Evolutionary conservation across 805 yeast species (phyloP).

Genomic region (Yarrowia sp.): DNA sequence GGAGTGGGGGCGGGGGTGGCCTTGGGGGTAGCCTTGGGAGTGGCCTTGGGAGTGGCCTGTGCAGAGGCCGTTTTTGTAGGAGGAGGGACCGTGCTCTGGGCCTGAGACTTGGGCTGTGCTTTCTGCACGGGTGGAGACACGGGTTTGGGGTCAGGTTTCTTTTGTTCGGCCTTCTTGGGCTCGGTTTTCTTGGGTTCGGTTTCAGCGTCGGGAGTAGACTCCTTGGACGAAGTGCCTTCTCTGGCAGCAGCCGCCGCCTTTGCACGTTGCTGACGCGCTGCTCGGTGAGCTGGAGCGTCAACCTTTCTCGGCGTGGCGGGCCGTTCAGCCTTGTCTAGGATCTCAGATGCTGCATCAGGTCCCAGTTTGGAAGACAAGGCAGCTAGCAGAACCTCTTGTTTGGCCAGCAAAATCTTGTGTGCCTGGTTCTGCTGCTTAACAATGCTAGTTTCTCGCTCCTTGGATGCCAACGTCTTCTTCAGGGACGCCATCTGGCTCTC

Average conservation of each 20-base stretch:
- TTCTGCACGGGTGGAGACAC: not conserved
- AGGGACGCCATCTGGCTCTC: not conserved
- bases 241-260: not conserved
- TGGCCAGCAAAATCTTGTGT: not conserved
- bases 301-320: not conserved
- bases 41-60: not conserved
- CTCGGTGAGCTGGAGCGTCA: not conserved
- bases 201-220: not conserved
- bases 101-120: not conserved
- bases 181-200: not conserved
- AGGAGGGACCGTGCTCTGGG: not conserved
- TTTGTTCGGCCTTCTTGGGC: not conserved
- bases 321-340: not conserved
- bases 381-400: not conserved
- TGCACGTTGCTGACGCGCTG: slow-evolving; percentile 1
- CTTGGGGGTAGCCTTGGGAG: not conserved
- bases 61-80: not conserved
- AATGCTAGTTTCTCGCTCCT: not conserved
- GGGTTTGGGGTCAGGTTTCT: not conserved
- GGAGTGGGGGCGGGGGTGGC: not conserved
- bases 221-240: not conserved
- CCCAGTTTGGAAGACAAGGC: not conserved
- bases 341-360: not conserved
- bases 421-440: slow-evolving; percentile 1
- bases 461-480: not conserved